These are phyloP conservation scores for Wickerhamiella sergipiensis DNA, from an alignment of 805 yeast genomes.

Conservation along the genomic window DNA sequence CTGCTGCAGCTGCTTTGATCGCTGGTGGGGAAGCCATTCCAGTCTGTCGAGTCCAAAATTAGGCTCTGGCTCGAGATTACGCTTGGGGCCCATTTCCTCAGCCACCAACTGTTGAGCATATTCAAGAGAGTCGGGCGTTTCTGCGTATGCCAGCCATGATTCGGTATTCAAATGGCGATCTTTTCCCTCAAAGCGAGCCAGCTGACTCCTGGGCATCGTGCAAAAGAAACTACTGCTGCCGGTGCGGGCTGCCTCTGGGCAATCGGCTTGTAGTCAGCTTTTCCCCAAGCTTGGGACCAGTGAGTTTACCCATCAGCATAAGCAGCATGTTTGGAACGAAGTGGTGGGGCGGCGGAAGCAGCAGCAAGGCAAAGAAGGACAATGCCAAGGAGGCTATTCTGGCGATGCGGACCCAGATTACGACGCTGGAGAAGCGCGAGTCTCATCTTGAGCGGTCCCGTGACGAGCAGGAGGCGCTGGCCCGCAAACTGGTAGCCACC, in stretches of 20 bases:
- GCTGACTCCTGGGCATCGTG: no score
- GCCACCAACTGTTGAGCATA: neutral
- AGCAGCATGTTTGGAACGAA: neutral
- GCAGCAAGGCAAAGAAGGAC: conserved; percentile 50
- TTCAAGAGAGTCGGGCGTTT: neutral
- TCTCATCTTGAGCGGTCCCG: conserved; percentile 71
- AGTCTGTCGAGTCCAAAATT: neutral
- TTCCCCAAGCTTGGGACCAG: neutral
- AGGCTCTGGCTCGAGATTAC: neutral
- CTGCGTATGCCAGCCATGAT: neutral
- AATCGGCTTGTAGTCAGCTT: neutral
- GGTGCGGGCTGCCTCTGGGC: neutral
- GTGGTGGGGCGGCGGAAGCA: conserved; percentile 37
- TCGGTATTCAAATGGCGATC: neutral
- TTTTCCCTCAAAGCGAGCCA: no score
- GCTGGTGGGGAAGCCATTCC: neutral
- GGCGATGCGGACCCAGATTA: conserved; percentile 76
- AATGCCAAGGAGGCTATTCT: conserved; percentile 87
- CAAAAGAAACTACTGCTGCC: no score
- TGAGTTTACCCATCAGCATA: neutral
- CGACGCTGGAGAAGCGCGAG: conserved; percentile 73
- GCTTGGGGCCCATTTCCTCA: neutral
- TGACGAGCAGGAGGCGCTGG: conserved; percentile 63
- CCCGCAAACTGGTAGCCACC: conserved; percentile 59
- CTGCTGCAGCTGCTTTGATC: neutral